Evolutionary conservation across 2,329 filamentous ascomycete species (phyloP).

Genomic region (Penicillium sp.): DNA sequence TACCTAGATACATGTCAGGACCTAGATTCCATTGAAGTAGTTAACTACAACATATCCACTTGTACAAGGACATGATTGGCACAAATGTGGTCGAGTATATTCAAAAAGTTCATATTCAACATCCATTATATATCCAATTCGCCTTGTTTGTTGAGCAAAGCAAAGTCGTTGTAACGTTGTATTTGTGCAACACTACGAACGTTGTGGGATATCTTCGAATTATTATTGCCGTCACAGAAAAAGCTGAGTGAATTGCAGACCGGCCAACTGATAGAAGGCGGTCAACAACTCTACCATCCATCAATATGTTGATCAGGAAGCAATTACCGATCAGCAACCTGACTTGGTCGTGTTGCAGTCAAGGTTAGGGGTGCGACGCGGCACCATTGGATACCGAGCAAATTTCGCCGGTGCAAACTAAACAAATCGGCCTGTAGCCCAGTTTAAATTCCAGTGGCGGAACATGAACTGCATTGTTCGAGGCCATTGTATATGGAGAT

Average conservation of each 20-base stretch:
- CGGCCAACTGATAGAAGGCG: conserved; percentile 5
- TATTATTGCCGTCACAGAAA: not conserved
- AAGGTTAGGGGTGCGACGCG: conserved; percentile 1
- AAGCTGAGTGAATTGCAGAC: conserved; percentile 1
- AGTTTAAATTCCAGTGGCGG: conserved; percentile 2
- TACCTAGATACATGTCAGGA: not conserved
- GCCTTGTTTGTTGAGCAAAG: not conserved
- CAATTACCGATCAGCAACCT: conserved; percentile 6
- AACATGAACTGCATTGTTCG: not conserved
- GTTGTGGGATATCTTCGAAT: not conserved
- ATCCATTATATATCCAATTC: not conserved
- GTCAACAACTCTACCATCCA: conserved; percentile 1
- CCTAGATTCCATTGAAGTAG: not conserved
- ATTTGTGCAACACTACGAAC: conserved; percentile 3
- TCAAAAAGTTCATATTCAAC: no score
- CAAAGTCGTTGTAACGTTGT: not conserved
- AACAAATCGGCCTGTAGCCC: not conserved
- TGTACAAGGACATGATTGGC: not conserved
- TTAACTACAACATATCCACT: not conserved
- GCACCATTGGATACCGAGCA: conserved; percentile 12
- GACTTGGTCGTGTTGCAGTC: not conserved
- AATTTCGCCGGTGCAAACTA: not conserved
- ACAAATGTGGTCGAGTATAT: not conserved
- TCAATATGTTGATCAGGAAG: not conserved
- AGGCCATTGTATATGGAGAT: conserved; percentile 3